phyloP scores from a whole-genome alignment of 306 rosid genomes.

The Cicer cuneatum region DNA sequence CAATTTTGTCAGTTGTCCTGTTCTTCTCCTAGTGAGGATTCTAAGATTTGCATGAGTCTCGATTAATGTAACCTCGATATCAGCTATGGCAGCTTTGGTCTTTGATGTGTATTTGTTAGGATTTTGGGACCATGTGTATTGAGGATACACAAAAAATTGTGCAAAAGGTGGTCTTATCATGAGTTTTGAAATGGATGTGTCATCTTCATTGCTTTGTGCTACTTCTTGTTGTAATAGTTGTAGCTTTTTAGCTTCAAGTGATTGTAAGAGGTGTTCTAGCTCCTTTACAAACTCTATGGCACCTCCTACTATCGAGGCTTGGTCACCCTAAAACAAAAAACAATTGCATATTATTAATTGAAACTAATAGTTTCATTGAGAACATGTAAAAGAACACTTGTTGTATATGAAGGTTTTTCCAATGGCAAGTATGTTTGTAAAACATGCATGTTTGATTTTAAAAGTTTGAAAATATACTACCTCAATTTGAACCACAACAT shows the following conservation, averaged over 20 bases:
- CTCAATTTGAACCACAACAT: not conserved
- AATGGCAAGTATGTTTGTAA: conserved; percentile 20
- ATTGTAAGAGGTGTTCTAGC: conserved; percentile 72
- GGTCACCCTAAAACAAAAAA: conserved; percentile 71
- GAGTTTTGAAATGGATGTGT: conserved; percentile 39
- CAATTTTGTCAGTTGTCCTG: conserved; percentile 62
- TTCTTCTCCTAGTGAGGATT: conserved; percentile 64
- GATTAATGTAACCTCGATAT: conserved; percentile 86
- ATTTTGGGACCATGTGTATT: conserved; percentile 66
- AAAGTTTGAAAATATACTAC: not conserved
- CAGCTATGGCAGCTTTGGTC: conserved; percentile 71
- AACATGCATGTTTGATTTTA: conserved; percentile 12
- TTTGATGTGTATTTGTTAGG: conserved; percentile 68
- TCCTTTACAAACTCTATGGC: conserved; percentile 93
- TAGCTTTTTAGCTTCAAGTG: conserved; percentile 80
- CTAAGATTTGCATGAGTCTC: conserved; percentile 91
- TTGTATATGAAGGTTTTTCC: conserved; percentile 1
- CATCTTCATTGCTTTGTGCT: conserved; percentile 46
- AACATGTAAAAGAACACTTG: not conserved
- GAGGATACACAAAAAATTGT: conserved; percentile 68
- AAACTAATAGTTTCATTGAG: not conserved
- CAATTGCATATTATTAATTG: conserved; percentile 3
- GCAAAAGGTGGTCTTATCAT: conserved; percentile 56
- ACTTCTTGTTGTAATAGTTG: conserved; percentile 51
- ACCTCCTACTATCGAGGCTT: conserved; percentile 95